Base-by-base conservation (phyloP, 2,329 filamentous ascomycete genomes). In the Colletotrichum filicis region DNA sequence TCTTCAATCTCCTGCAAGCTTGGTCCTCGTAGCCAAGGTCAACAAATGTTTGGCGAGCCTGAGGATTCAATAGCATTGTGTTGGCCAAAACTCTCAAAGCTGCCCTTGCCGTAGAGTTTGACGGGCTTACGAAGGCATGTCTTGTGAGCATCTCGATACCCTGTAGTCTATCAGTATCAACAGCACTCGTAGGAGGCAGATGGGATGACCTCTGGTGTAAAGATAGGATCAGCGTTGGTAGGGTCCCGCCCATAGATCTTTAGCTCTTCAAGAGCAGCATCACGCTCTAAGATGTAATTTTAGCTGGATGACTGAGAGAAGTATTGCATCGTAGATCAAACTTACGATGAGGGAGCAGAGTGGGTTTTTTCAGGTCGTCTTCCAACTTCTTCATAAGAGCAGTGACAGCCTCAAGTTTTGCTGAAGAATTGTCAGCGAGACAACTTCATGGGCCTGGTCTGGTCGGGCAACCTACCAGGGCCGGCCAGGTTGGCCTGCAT, bases 31-130 rank as follows among this genome's bases (percentile, higher is more conserved):
- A 92, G 9, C 89, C 92, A 26, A 94, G 84, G 77, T 95, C 90
- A 16, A 95, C 91, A 66, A 97, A 92, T 57, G 89, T 87, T 79
- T 96, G 92, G 63, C 94, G 90, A 55, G 92, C 92, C 53, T 89
- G 86, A 11, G 89, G 85, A 74, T 91, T 87, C 22, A 97, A 87
- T 0, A 97, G 86, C 78, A 98, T 85, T 9, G 95, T 92, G 82
- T 98, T 98, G 77, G 94, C 95, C 60, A 98, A 83, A 77, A 95
- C 95, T 77, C 95, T 90, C 52, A 98, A 85, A 1, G 92, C 95
- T 79, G 95, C 94, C 70, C 92, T 91, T 2, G 93, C 93, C 1
- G 92, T 91, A 9, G 88, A 87, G 35, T 85, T 84, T 3, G 89
- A 91, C 30, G 88, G 84, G 74, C 88, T 90, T 62, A 94, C 88